phyloP scores from a whole-genome alignment of 306 rosid species.

The Corylus americana region DNA sequence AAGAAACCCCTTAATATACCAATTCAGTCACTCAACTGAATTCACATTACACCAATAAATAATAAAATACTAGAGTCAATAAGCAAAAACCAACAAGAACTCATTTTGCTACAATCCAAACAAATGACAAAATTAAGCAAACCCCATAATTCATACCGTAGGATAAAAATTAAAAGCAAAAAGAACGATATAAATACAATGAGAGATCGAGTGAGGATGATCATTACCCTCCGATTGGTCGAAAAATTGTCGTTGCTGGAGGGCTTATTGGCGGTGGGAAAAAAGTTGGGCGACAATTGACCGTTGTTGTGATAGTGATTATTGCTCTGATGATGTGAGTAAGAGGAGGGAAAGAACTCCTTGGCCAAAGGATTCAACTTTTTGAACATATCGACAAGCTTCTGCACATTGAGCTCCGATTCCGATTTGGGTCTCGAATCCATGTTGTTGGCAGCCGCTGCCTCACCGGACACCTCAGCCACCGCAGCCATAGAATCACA shows the following conservation, averaged over 20 bases:
- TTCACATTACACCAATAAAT: background rate
- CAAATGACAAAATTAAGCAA: background rate
- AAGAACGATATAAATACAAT: background rate
- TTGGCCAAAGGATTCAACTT: conserved; percentile 91
- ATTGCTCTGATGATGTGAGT: conserved; percentile 49
- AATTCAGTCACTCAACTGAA: conserved; percentile 9
- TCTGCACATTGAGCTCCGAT: conserved; percentile 79
- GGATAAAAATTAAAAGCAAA: background rate
- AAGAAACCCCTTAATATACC: background rate
- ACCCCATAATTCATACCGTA: conserved; percentile 16
- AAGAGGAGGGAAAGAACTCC: conserved; percentile 84
- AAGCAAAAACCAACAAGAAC: conserved; percentile 4
- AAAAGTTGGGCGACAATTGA: conserved; percentile 50
- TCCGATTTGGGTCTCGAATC: conserved; percentile 59
- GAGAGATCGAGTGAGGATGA: conserved; percentile 40
- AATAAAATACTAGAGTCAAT: background rate
- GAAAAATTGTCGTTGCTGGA: conserved; percentile 49
- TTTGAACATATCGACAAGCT: conserved; percentile 90
- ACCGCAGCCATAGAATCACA: conserved; percentile 86
- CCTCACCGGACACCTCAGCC: conserved; percentile 78
- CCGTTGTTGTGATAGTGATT: conserved; percentile 38
- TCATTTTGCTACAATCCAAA: conserved; percentile 12
- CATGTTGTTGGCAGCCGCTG: conserved; percentile 61
- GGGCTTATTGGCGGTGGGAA: conserved; percentile 49
- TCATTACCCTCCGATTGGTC: conserved; percentile 71